Conservation (phyloP, 768 basidiomycete genomes). For the Auriculariales sp. region DNA sequence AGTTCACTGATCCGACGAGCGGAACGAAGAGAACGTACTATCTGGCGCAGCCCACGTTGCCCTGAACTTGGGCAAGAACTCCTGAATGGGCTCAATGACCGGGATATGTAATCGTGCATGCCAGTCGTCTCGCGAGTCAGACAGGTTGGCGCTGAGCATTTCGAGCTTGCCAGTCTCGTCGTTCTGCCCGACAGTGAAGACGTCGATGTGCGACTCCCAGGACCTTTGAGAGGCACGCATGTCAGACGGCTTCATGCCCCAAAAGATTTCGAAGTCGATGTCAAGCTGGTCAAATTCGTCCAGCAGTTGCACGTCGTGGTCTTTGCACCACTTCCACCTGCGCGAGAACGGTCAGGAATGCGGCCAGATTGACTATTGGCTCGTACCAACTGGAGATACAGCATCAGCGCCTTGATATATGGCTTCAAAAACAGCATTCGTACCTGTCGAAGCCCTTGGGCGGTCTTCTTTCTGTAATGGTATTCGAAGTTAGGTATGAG, state of each 20-base stretch:
- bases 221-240: conserved; percentile 15
- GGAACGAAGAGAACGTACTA: background rate
- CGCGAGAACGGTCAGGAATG: background rate
- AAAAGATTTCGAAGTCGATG: conserved; percentile 27
- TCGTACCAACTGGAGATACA: no score
- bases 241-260: conserved; percentile 23
- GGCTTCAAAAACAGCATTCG: no score
- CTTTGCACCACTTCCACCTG: conserved; percentile 32
- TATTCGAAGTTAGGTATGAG: background rate
- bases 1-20: conserved; percentile 17
- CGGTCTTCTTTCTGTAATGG: conserved; percentile 16
- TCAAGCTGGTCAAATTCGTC: conserved; percentile 43
- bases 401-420: no score
- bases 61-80: conserved; percentile 29
- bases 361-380: conserved; percentile 18
- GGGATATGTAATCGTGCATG: conserved; percentile 8
- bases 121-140: conserved; percentile 9
- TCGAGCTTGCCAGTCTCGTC: conserved; percentile 5
- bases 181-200: conserved; percentile 21
- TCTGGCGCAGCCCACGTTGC: conserved; percentile 32
- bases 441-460: conserved; percentile 32
- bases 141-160: no score
- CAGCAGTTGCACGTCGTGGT: conserved; percentile 31
- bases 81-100: conserved; percentile 23
- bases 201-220: conserved; percentile 18